Evolutionary conservation across 1,139 yeast genomes (phyloP).

Genomic region (Sugiyamaella pinicola): DNA sequence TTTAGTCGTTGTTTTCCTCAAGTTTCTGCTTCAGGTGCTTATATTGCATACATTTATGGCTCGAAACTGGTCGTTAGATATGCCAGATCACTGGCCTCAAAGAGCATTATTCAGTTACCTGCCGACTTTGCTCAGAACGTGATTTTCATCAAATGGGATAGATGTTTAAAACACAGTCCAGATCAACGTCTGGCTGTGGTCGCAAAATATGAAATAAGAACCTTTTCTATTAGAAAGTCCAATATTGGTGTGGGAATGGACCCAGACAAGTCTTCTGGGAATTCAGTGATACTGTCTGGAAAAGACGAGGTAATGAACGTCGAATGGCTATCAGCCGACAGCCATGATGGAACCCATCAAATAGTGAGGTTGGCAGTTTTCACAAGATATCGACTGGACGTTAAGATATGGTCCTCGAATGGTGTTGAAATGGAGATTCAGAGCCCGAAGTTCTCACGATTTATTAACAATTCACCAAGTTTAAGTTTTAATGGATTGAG

Average conservation of each 20-base stretch:
- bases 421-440: slow-evolving; percentile 29
- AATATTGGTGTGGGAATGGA: slow-evolving; percentile 2
- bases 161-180: slow-evolving; percentile 17
- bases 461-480: slow-evolving; percentile 14
- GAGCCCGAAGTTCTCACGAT: slow-evolving; percentile 27
- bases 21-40: slow-evolving; percentile 28
- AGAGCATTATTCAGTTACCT: slow-evolving; percentile 27
- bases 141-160: slow-evolving; percentile 29
- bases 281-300: slow-evolving; percentile 29
- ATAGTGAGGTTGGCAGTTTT: slow-evolving; percentile 29
- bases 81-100: slow-evolving; percentile 29
- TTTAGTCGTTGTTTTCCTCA: slow-evolving; percentile 28
- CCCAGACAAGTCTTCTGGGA: slow-evolving; percentile 17
- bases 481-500: slow-evolving; percentile 9
- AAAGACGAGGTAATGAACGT: slow-evolving; percentile 26
- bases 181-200: slow-evolving; percentile 34
- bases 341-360: slow-evolving; percentile 19
- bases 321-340: slow-evolving; percentile 30
- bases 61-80: slow-evolving; percentile 29
- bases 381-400: slow-evolving; percentile 25
- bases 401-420: slow-evolving; percentile 31
- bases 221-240: slow-evolving; percentile 24
- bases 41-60: slow-evolving; percentile 33
- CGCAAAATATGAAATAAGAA: slow-evolving; percentile 26
- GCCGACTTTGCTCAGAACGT: slow-evolving; percentile 26